These are phyloP conservation scores for Saururus chinensis DNA, from an alignment of 164 flowering plant species.

Conservation along the genomic window DNA sequence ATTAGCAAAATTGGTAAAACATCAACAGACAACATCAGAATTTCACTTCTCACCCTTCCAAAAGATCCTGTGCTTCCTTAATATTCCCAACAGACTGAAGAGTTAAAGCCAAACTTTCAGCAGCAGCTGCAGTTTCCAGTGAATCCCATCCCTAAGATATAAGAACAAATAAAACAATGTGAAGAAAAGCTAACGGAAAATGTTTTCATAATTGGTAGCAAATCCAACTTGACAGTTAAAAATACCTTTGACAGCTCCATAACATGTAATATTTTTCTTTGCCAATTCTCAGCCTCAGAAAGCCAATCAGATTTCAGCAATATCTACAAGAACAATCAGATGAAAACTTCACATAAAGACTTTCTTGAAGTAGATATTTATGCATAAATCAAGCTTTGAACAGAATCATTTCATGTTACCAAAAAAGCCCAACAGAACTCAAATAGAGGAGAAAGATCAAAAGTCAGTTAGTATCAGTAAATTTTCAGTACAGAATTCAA, in stretches of 20 bases:
- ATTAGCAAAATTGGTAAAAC: not conserved
- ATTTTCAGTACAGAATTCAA: too few relatives aligned
- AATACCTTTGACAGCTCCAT: constrained; percentile 67
- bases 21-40: not conserved
- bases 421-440: too few relatives aligned
- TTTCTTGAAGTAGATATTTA: too few relatives aligned
- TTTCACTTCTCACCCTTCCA: constrained; percentile 36
- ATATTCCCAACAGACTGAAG: constrained; percentile 48
- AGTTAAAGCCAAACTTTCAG: constrained; percentile 61
- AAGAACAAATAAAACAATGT: not conserved
- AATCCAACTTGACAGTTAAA: not conserved
- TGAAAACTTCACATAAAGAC: too few relatives aligned
- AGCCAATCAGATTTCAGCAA: constrained; percentile 40
- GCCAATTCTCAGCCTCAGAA: constrained; percentile 58
- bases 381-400: too few relatives aligned
- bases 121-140: constrained; percentile 61
- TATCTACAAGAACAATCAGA: constrained; percentile 22
- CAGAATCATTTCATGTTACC: too few relatives aligned
- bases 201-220: not conserved
- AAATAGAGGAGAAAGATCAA: not conserved
- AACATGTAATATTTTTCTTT: constrained; percentile 64
- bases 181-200: not conserved
- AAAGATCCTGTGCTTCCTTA: constrained; percentile 59
- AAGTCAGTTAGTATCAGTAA: not conserved
- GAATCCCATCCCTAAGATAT: constrained; percentile 68